A percentile compares a stretch with the other conserved stretches of the same genome.
phyloP scores from a whole-genome alignment of 441 rosid genomes.

The Euphorbia schlechtendalii region DNA sequence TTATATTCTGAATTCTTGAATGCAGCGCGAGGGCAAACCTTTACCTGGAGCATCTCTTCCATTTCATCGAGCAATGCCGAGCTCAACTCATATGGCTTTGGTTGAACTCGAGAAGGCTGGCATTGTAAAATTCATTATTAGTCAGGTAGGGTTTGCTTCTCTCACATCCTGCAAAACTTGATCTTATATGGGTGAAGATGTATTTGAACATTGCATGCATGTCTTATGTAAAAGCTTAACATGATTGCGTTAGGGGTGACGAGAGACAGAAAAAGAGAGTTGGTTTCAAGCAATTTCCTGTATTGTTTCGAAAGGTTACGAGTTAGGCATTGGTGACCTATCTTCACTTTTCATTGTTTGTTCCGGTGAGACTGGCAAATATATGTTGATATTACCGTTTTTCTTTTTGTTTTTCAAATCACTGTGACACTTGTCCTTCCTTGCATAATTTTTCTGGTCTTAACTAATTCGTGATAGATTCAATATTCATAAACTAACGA shows the following conservation, averaged over 20 bases:
- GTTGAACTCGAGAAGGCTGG: slow-evolving; percentile 87
- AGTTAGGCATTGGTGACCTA: neutral
- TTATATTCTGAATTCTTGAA: slow-evolving; percentile 14
- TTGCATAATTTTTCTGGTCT: slow-evolving; percentile 1
- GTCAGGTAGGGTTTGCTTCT: slow-evolving; percentile 50
- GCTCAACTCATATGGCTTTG: slow-evolving; percentile 95
- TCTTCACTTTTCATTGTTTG: neutral
- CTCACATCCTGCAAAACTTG: neutral
- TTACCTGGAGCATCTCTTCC: slow-evolving; percentile 87
- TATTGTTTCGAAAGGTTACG: neutral
- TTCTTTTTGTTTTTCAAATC: neutral
- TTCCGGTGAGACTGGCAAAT: neutral
- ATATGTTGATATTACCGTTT: too few species aligned
- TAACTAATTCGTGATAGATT: neutral
- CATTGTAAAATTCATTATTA: slow-evolving; percentile 72
- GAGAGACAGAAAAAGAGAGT: neutral
- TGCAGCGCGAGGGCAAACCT: slow-evolving; percentile 83
- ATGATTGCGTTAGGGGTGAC: neutral
- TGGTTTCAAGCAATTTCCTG: neutral
- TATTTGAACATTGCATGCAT: neutral
- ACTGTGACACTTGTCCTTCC: neutral
- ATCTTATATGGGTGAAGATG: neutral
- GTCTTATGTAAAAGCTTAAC: neutral
- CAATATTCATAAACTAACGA: slow-evolving; percentile 1
- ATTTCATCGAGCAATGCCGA: slow-evolving; percentile 94